phyloP scores from a whole-genome alignment of 2,329 filamentous ascomycete species.

The Hypoxylon sp. region DNA sequence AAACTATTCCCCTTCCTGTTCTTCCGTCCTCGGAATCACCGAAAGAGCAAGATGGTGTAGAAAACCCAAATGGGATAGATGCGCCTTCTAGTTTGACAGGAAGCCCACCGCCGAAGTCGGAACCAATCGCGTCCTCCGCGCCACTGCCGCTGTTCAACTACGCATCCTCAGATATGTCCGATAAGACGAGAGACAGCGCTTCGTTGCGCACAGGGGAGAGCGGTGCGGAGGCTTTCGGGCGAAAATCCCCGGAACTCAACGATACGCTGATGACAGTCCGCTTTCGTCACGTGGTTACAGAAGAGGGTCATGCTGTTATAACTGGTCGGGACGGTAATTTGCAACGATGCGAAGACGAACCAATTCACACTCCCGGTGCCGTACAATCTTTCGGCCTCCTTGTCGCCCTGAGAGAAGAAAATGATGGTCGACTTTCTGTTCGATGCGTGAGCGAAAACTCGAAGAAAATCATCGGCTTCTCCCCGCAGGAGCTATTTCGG shows the following conservation, averaged over 20 bases:
- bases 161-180: constrained; percentile 44
- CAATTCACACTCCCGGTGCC: constrained; percentile 87
- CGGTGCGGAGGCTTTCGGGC: constrained; percentile 19
- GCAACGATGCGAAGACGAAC: constrained; percentile 89
- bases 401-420: constrained; percentile 77
- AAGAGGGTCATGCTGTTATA: constrained; percentile 84
- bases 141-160: constrained; percentile 44
- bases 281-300: constrained; percentile 81
- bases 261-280: constrained; percentile 73
- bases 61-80: constrained; percentile 31
- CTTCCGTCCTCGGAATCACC: constrained; percentile 32
- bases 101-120: constrained; percentile 31
- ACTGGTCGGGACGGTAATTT: constrained; percentile 80
- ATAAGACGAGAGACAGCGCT: constrained; percentile 35
- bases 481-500: constrained; percentile 79
- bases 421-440: constrained; percentile 74
- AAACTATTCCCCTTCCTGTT: constrained; percentile 31
- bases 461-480: constrained; percentile 77
- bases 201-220: constrained; percentile 21
- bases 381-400: constrained; percentile 84
- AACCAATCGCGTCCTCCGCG: constrained; percentile 18
- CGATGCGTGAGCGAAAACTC: constrained; percentile 87
- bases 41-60: constrained; percentile 16
- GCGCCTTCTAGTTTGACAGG: constrained; percentile 28
- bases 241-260: constrained; percentile 35